These are phyloP conservation scores for Urtica urens DNA, from an alignment of 306 rosid species.

Conservation along the genomic window DNA sequence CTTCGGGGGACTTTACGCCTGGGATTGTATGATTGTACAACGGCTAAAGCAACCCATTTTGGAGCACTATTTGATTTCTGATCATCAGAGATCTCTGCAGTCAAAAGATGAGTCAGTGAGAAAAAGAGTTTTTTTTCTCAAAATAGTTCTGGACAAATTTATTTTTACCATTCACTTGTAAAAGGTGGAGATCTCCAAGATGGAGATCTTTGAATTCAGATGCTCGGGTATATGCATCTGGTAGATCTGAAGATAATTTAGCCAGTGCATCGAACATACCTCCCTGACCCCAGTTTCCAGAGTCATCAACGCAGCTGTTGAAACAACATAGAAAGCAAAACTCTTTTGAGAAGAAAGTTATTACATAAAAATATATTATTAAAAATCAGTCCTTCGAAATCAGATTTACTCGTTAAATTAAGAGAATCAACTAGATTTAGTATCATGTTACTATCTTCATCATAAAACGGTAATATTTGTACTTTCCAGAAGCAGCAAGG, in stretches of 20 bases:
- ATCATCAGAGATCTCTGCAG: conserved; percentile 33
- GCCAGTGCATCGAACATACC: conserved; percentile 81
- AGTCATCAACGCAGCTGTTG: conserved; percentile 70
- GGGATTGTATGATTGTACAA: conserved; percentile 76
- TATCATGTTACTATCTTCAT: too few species aligned
- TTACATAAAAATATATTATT: too few species aligned
- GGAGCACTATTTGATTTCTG: conserved; percentile 26
- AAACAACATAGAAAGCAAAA: not conserved
- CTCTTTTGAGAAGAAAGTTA: not conserved
- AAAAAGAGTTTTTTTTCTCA: too few species aligned
- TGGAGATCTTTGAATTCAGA: conserved; percentile 77
- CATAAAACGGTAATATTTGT: too few species aligned
- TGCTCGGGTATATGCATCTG: conserved; percentile 67
- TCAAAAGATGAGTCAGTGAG: not conserved
- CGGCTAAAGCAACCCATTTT: conserved; percentile 77
- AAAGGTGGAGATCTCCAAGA: conserved; percentile 89
- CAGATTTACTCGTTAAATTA: too few species aligned
- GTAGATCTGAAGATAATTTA: conserved; percentile 54
- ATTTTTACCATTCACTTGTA: conserved; percentile 53
- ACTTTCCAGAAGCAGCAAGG: too few species aligned
- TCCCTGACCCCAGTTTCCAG: conserved; percentile 90
- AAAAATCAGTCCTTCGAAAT: too few species aligned
- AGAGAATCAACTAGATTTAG: too few species aligned
- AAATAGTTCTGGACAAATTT: not conserved
- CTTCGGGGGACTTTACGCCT: conserved; percentile 74